Evolutionary conservation across 331 rosid species (phyloP).

Genomic region (Telfairia occidentalis): DNA sequence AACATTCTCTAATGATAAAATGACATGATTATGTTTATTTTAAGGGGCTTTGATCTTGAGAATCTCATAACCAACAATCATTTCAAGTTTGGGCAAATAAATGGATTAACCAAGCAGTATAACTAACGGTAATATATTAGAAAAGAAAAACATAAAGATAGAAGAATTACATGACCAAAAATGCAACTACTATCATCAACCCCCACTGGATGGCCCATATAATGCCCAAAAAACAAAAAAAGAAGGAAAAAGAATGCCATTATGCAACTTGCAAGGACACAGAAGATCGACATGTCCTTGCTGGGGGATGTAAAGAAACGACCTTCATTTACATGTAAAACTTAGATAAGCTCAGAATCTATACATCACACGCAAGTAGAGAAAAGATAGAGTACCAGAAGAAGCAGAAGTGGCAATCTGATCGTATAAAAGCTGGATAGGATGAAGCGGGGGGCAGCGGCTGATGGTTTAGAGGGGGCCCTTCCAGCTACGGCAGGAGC

Average conservation of each 20-base stretch:
- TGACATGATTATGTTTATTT: background rate
- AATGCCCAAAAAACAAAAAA: background rate
- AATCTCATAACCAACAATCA: background rate
- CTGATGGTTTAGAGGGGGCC: conserved; percentile 66
- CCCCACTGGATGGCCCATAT: conserved; percentile 3
- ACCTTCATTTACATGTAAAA: conserved; percentile 51
- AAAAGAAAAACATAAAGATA: background rate
- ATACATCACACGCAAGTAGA: conserved; percentile 18
- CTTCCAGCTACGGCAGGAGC: conserved; percentile 91
- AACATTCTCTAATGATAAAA: background rate
- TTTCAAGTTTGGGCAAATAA: background rate
- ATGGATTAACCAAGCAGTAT: background rate
- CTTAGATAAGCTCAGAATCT: conserved; percentile 18
- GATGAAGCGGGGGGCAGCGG: conserved; percentile 35
- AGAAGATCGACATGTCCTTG: conserved; percentile 9
- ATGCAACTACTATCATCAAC: background rate
- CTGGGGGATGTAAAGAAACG: conserved; percentile 7
- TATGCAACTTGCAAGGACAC: conserved; percentile 6
- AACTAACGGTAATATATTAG: background rate
- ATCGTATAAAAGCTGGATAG: conserved; percentile 14
- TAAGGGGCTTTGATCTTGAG: background rate
- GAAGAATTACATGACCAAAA: background rate
- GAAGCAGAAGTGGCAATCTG: conserved; percentile 28
- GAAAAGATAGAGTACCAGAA: conserved; percentile 26
- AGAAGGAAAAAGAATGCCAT: background rate